These are phyloP conservation scores for Zymoseptoria passerinii DNA, from an alignment of 2,329 filamentous ascomycete genomes.

Conservation along the genomic window DNA sequence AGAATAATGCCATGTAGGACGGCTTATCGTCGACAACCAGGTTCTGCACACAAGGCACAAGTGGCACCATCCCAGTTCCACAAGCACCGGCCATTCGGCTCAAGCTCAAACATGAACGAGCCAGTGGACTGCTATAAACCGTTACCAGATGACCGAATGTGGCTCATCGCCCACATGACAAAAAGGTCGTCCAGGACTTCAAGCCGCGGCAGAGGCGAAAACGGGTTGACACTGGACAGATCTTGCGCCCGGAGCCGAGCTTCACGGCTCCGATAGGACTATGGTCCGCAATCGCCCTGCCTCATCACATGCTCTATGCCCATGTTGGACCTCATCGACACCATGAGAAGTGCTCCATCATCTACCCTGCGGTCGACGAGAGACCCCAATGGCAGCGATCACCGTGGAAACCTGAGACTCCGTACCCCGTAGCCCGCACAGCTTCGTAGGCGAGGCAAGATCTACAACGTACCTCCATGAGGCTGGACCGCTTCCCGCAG, in stretches of 20 bases:
- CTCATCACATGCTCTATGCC: too few species aligned
- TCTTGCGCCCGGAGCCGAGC: background rate
- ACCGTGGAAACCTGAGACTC: too few species aligned
- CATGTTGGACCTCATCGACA: too few species aligned
- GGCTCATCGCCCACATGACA: too few species aligned
- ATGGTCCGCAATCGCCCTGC: background rate
- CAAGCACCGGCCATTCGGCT: background rate
- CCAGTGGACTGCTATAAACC: background rate
- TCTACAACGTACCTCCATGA: too few species aligned
- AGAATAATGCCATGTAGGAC: too few species aligned
- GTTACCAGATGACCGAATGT: background rate
- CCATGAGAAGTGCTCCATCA: too few species aligned
- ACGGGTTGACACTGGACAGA: background rate
- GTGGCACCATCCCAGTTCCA: background rate
- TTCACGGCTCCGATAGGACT: background rate
- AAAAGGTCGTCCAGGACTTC: background rate
- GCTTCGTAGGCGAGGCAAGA: too few species aligned
- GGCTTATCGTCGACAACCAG: background rate
- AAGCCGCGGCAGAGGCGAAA: background rate
- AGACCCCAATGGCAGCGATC: too few species aligned
- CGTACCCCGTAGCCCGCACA: too few species aligned
- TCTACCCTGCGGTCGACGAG: too few species aligned
- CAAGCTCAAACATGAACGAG: background rate
- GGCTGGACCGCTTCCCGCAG: too few species aligned
- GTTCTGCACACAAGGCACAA: background rate